Conservation (phyloP, 495 filamentous ascomycete species). For the Pseudevernia furfuracea region DNA sequence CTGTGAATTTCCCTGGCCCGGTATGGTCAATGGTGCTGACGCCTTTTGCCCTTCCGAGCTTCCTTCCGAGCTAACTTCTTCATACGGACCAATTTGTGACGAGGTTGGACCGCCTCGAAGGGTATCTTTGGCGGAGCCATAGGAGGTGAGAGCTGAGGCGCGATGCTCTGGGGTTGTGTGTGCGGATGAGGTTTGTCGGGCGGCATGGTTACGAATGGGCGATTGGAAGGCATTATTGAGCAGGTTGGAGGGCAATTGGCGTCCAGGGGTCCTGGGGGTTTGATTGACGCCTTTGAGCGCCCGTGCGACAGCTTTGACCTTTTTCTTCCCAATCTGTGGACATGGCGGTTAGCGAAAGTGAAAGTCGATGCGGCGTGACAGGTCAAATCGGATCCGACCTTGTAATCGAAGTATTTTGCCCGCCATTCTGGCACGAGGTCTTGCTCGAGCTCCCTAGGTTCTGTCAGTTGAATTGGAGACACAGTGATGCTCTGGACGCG, state of each 20-base stretch:
- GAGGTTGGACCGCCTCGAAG: constrained; percentile 11
- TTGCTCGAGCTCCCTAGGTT: constrained; percentile 65
- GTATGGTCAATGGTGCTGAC: constrained; percentile 29
- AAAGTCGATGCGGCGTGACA: background rate
- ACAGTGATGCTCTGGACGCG: background rate
- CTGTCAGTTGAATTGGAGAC: constrained; percentile 25
- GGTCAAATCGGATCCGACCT: constrained; percentile 39
- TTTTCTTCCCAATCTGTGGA: constrained; percentile 68
- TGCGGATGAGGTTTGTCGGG: constrained; percentile 12
- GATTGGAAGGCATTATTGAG: constrained; percentile 22
- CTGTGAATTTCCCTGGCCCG: constrained; percentile 30
- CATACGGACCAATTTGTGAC: constrained; percentile 22
- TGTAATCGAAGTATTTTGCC: constrained; percentile 88
- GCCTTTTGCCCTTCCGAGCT: constrained; percentile 29
- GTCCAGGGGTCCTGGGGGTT: constrained; percentile 46
- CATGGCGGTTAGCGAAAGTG: background rate
- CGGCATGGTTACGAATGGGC: constrained; percentile 19
- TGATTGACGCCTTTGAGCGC: constrained; percentile 55
- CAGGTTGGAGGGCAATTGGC: constrained; percentile 26
- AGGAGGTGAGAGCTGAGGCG: constrained; percentile 9
- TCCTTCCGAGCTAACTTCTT: constrained; percentile 8
- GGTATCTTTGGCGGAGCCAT: constrained; percentile 14
- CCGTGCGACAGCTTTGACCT: constrained; percentile 69
- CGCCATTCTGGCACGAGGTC: constrained; percentile 90
- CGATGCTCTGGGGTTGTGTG: constrained; percentile 14